Percentiles rank a stretch among this genome's conserved stretches.
Evolutionary conservation across 345 rosid species (phyloP).

Genomic region (Hibiscus mutabilis): DNA sequence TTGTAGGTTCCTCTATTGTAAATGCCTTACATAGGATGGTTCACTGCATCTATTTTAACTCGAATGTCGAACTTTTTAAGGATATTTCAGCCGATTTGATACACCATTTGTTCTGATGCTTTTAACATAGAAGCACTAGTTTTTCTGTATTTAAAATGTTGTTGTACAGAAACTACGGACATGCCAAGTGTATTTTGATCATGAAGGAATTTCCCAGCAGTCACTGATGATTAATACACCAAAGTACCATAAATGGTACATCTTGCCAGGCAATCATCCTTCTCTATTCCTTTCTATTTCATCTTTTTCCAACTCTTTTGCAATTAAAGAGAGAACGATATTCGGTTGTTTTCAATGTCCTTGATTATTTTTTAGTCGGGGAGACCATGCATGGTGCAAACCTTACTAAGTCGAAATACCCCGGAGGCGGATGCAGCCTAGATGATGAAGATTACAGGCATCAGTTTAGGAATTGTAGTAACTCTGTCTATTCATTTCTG

Average conservation of each 20-base stretch:
- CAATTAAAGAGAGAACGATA: not conserved
- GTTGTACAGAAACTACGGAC: constrained; percentile 66
- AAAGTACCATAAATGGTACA: constrained; percentile 75
- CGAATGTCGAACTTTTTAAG: not conserved
- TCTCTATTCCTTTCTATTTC: not conserved
- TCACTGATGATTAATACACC: constrained; percentile 73
- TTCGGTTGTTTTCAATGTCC: constrained; percentile 6
- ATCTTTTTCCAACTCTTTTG: not conserved
- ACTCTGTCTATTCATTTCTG: not conserved
- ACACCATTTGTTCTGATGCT: not conserved
- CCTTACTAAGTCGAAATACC: constrained; percentile 46
- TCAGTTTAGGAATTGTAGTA: constrained; percentile 63
- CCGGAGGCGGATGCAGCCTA: constrained; percentile 40
- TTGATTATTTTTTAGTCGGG: constrained; percentile 41
- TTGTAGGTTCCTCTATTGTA: not conserved
- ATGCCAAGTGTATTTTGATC: constrained; percentile 81
- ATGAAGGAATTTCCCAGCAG: constrained; percentile 79
- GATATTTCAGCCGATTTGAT: not conserved
- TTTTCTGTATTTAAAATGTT: constrained; percentile 3
- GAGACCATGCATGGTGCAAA: constrained; percentile 57
- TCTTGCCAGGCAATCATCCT: constrained; percentile 59
- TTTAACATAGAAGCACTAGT: not conserved
- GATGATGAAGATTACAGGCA: constrained; percentile 71
- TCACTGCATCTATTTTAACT: too few relatives aligned
- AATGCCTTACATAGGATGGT: too few relatives aligned